Conservation (phyloP, 2,329 filamentous ascomycete genomes). For the Dactylellina drechsleri region DNA sequence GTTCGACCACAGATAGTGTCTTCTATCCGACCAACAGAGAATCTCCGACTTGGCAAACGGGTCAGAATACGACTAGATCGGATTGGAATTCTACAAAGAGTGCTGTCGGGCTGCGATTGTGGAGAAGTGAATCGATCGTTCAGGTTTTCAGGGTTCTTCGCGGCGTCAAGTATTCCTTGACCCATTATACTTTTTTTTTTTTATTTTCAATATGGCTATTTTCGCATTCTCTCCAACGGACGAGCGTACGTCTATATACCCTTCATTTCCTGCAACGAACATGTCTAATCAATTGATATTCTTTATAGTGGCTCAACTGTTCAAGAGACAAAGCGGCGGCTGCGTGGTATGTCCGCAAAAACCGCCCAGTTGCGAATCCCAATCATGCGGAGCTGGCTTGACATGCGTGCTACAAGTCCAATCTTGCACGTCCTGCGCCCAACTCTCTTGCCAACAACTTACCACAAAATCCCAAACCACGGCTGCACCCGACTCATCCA, state of each 20-base stretch:
- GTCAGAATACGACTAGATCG: constrained; percentile 18
- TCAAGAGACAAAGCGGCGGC: constrained; percentile 42
- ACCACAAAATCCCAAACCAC: constrained; percentile 61
- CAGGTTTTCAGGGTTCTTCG: constrained; percentile 19
- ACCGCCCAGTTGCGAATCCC: constrained; percentile 69
- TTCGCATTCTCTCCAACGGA: constrained; percentile 33
- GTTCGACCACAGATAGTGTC: constrained; percentile 21
- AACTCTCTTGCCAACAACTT: constrained; percentile 65
- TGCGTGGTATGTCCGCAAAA: constrained; percentile 69
- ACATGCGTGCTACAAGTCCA: constrained; percentile 71
- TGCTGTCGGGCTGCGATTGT: constrained; percentile 14
- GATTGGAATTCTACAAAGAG: constrained; percentile 28
- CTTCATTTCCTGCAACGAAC: background rate
- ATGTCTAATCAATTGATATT: constrained; percentile 11
- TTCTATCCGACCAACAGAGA: constrained; percentile 42
- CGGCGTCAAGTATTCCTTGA: constrained; percentile 27
- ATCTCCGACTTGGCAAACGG: constrained; percentile 6
- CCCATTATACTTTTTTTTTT: background rate
- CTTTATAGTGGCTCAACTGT: constrained; percentile 41
- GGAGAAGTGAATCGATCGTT: constrained; percentile 11
- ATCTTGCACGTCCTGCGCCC: constrained; percentile 71
- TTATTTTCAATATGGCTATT: constrained; percentile 31
- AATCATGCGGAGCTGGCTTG: constrained; percentile 65
- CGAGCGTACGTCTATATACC: constrained; percentile 38
- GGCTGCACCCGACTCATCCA: constrained; percentile 57